These are phyloP conservation scores for Nepenthes gracilis DNA, from an alignment of 148 eudicot species.

Conservation along the genomic window DNA sequence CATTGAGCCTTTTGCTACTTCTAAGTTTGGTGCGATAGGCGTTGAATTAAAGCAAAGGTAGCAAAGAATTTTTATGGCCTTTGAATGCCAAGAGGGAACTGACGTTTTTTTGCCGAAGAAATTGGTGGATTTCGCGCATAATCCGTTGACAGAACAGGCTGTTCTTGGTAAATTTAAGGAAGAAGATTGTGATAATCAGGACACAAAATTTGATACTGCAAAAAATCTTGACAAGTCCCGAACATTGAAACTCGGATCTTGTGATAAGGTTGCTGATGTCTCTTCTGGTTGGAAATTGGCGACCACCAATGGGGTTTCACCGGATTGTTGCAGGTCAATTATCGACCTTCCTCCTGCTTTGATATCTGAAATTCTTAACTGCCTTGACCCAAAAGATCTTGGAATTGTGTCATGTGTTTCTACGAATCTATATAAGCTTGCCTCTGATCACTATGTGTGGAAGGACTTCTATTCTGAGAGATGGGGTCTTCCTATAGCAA, in stretches of 20 bases:
- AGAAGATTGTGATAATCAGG: constrained; percentile 5
- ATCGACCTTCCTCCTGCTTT: constrained; percentile 72
- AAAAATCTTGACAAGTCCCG: constrained; percentile 21
- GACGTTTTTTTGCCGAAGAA: constrained; percentile 30
- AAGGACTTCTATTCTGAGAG: constrained; percentile 86
- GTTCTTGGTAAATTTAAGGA: constrained; percentile 15
- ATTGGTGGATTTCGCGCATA: constrained; percentile 20
- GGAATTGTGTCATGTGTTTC: constrained; percentile 86
- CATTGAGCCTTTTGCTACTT: neutral
- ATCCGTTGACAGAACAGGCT: constrained; percentile 19
- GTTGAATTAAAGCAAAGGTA: neutral
- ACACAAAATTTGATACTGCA: constrained; percentile 9
- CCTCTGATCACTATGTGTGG: constrained; percentile 71
- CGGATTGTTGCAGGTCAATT: constrained; percentile 28
- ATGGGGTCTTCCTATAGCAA: constrained; percentile 69
- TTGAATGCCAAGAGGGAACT: constrained; percentile 56
- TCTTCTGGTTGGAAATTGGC: constrained; percentile 13
- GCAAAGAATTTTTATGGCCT: constrained; percentile 62
- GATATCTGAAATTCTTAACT: constrained; percentile 78
- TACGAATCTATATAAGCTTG: constrained; percentile 45
- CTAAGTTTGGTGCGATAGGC: neutral
- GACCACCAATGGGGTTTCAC: constrained; percentile 23
- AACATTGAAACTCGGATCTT: constrained; percentile 8
- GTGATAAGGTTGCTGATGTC: constrained; percentile 16
- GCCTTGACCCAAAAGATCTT: constrained; percentile 85